Evolutionary conservation across 176 grass and related monocot genomes (phyloP).

Genomic region (Triticum monococcum): DNA sequence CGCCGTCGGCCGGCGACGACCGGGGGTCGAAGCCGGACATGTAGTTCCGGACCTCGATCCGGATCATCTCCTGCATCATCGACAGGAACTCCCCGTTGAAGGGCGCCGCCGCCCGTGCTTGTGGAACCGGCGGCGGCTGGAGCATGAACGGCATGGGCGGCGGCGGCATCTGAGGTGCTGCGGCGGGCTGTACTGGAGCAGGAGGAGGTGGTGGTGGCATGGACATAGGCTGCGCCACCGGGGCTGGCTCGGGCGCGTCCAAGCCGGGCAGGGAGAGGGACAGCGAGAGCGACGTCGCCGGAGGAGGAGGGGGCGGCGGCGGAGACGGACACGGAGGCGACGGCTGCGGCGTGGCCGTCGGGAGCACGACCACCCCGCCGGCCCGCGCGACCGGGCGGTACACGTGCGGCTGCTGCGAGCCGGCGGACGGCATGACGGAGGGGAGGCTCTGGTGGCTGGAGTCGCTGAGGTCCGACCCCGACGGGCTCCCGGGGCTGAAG

Average conservation of each 20-base stretch:
- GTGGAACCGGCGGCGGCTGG: background rate
- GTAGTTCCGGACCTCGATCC: slow-evolving; percentile 86
- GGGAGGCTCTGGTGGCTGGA: slow-evolving; percentile 69
- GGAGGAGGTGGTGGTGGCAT: background rate
- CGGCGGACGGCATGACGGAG: slow-evolving; percentile 26
- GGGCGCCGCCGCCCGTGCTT: background rate
- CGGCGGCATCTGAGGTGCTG: slow-evolving; percentile 28
- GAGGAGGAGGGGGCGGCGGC: background rate
- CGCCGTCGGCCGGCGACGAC: slow-evolving; percentile 11
- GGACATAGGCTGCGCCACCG: background rate
- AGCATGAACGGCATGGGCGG: slow-evolving; percentile 9
- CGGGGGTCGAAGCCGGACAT: slow-evolving; percentile 45
- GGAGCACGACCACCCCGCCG: slow-evolving; percentile 54
- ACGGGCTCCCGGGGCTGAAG: slow-evolving; percentile 60
- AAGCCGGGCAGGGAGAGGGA: slow-evolving; percentile 71
- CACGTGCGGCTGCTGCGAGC: slow-evolving; percentile 9
- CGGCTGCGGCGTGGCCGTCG: background rate
- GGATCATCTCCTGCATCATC: slow-evolving; percentile 94
- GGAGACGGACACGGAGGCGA: slow-evolving; percentile 18
- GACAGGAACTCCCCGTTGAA: slow-evolving; percentile 60
- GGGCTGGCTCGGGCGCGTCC: background rate
- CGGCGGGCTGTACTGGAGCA: background rate
- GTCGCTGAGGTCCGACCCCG: slow-evolving; percentile 73
- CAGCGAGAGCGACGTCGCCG: slow-evolving; percentile 62
- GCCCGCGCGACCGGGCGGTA: slow-evolving; percentile 61